Evolutionary conservation across 139 green algal genomes (phyloP).

Genomic region (Picochlorum sp.): DNA sequence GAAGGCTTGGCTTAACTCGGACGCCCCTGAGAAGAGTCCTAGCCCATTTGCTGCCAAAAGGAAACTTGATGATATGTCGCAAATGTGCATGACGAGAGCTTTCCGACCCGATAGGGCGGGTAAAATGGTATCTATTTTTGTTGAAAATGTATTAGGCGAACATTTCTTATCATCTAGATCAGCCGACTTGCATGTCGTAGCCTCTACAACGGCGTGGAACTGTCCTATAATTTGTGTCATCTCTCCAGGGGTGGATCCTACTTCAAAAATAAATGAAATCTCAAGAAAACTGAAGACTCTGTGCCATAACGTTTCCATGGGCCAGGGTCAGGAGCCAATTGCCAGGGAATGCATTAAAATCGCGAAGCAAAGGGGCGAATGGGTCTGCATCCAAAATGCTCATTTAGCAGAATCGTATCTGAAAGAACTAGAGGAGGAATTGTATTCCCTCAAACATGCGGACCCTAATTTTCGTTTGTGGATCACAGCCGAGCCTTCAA

Average conservation of each 20-base stretch:
- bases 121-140: constrained; percentile 74
- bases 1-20: constrained; percentile 80
- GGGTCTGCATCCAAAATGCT: constrained; percentile 95
- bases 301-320: constrained; percentile 45
- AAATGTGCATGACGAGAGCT: constrained; percentile 58
- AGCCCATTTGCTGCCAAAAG: not conserved
- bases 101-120: constrained; percentile 87
- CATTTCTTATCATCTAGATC: constrained; percentile 79
- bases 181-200: constrained; percentile 78
- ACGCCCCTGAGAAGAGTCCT: constrained; percentile 66
- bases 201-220: constrained; percentile 49
- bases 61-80: constrained; percentile 77
- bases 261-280: constrained; percentile 87
- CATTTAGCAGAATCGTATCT: constrained; percentile 88
- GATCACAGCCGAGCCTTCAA: constrained; percentile 89
- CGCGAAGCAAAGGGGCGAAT: constrained; percentile 77
- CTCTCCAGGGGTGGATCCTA: constrained; percentile 78
- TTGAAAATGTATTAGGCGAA: constrained; percentile 74
- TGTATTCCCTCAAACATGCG: constrained; percentile 38
- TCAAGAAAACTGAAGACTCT: constrained; percentile 92
- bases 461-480: constrained; percentile 82
- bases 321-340: constrained; percentile 87
- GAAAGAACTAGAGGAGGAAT: constrained; percentile 76
- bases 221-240: constrained; percentile 91
- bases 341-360: constrained; percentile 80